Evolutionary conservation across 2,329 filamentous ascomycete genomes (phyloP).

Genomic region (Celoporthe dispersa): DNA sequence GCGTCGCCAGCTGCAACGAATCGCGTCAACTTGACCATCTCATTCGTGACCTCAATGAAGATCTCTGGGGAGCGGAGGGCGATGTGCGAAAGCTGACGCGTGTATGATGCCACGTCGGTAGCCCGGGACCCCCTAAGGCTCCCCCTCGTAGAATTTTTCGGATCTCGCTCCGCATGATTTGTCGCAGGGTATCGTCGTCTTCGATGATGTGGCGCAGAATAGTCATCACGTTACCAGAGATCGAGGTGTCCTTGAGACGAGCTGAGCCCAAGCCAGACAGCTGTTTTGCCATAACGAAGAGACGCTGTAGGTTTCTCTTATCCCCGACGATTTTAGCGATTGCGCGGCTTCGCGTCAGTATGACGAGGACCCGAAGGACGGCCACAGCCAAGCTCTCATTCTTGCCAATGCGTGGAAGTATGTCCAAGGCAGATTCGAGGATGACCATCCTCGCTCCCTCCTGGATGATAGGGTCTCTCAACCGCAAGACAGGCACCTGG

Average conservation of each 20-base stretch:
- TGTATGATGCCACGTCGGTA: constrained; percentile 72
- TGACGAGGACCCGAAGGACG: constrained; percentile 80
- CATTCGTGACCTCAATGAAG: constrained; percentile 86
- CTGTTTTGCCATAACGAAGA: constrained; percentile 96
- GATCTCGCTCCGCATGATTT: constrained; percentile 92
- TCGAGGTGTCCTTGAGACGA: constrained; percentile 63
- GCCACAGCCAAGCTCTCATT: constrained; percentile 84
- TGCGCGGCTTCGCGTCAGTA: constrained; percentile 78
- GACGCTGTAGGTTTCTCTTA: constrained; percentile 83
- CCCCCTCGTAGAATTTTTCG: constrained; percentile 74
- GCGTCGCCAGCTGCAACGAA: constrained; percentile 48
- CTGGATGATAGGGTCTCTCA: constrained; percentile 66
- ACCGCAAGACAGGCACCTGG: constrained; percentile 59
- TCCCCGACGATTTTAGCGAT: constrained; percentile 79
- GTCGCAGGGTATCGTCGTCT: constrained; percentile 86
- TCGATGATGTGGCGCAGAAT: constrained; percentile 92
- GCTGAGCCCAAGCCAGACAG: constrained; percentile 78
- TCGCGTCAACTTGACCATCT: constrained; percentile 75
- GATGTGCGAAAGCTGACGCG: constrained; percentile 77
- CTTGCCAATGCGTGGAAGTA: constrained; percentile 85
- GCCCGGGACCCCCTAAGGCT: constrained; percentile 55
- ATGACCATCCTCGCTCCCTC: constrained; percentile 70
- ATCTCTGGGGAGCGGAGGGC: constrained; percentile 81
- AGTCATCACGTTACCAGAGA: constrained; percentile 72
- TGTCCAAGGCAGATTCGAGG: constrained; percentile 77